A percentile compares a stretch with the other conserved stretches of the same genome.
Conservation (phyloP, 2,329 filamentous ascomycete species). For the Mariannaea elegans region DNA sequence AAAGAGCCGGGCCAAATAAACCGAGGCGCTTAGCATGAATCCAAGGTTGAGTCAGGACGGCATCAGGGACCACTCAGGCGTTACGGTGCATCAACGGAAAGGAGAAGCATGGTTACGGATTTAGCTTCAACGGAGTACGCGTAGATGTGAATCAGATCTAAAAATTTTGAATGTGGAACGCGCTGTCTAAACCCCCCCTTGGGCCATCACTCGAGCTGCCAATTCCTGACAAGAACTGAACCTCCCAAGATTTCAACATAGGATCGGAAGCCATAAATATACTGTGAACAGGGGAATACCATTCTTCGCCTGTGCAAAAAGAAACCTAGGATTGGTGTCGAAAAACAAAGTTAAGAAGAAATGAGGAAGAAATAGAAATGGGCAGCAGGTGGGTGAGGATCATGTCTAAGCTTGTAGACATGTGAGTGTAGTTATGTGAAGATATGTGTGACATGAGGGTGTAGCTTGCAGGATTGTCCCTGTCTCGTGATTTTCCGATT, state of each 20-base stretch:
- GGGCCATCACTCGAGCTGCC: conserved; percentile 37
- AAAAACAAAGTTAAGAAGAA: conserved; percentile 31
- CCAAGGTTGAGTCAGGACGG: background rate
- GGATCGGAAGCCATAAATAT: conserved; percentile 36
- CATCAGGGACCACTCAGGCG: background rate
- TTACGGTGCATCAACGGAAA: conserved; percentile 1
- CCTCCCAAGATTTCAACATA: conserved; percentile 36
- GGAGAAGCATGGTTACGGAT: conserved; percentile 14
- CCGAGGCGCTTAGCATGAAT: background rate
- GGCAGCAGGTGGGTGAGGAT: background rate
- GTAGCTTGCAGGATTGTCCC: background rate
- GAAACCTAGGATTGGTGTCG: conserved; percentile 37
- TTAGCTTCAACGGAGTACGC: conserved; percentile 28
- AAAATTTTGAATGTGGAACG: conserved; percentile 42
- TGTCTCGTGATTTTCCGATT: conserved; percentile 3
- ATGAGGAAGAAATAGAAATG: conserved; percentile 15
- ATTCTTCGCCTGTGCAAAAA: conserved; percentile 43
- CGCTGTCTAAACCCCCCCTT: conserved; percentile 44
- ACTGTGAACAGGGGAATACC: conserved; percentile 40
- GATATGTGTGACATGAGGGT: background rate
- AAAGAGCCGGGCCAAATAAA: background rate
- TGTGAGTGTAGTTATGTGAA: background rate
- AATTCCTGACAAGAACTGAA: conserved; percentile 34
- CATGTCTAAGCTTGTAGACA: conserved; percentile 2
- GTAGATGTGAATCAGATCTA: conserved; percentile 46